Evolutionary conservation across 345 rosid genomes (phyloP).

Genomic region (Durio zibethinus): DNA sequence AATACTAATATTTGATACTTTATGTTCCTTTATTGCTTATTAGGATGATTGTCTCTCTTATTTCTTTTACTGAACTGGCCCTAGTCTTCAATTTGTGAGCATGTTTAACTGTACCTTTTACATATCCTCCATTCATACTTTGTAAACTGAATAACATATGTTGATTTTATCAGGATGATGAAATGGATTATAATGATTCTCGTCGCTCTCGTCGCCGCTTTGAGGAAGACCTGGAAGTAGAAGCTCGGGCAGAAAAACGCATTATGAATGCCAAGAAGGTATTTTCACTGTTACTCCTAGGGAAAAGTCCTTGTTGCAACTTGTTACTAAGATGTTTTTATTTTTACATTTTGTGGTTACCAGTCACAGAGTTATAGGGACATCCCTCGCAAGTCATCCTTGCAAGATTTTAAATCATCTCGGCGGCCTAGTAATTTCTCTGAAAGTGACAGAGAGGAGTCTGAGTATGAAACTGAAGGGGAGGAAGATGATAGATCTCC

Average conservation of each 20-base stretch:
- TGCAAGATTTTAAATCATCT: constrained; percentile 51
- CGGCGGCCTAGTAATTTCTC: constrained; percentile 75
- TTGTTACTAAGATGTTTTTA: background rate
- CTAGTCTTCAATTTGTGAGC: background rate
- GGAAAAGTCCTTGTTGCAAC: background rate
- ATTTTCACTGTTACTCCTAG: constrained; percentile 1
- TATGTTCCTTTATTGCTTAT: background rate
- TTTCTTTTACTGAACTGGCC: background rate
- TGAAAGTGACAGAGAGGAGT: constrained; percentile 89
- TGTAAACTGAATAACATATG: background rate
- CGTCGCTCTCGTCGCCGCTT: constrained; percentile 70
- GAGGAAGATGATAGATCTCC: constrained; percentile 70
- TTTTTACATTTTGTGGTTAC: constrained; percentile 8
- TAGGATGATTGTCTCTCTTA: background rate
- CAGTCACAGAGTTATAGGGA: constrained; percentile 64
- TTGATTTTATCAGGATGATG: constrained; percentile 66
- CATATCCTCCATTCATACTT: background rate
- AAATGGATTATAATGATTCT: constrained; percentile 70
- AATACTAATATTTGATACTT: background rate
- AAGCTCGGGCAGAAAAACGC: constrained; percentile 84
- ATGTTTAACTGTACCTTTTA: background rate
- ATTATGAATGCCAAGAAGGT: constrained; percentile 97
- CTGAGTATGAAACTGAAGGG: constrained; percentile 92
- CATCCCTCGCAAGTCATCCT: constrained; percentile 55
- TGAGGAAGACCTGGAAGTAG: constrained; percentile 92